Evolutionary conservation across 176 grass and related monocot species (phyloP), one percentile per base, ranked within the genome.

Genomic region (Elaeis guineensis): DNA sequence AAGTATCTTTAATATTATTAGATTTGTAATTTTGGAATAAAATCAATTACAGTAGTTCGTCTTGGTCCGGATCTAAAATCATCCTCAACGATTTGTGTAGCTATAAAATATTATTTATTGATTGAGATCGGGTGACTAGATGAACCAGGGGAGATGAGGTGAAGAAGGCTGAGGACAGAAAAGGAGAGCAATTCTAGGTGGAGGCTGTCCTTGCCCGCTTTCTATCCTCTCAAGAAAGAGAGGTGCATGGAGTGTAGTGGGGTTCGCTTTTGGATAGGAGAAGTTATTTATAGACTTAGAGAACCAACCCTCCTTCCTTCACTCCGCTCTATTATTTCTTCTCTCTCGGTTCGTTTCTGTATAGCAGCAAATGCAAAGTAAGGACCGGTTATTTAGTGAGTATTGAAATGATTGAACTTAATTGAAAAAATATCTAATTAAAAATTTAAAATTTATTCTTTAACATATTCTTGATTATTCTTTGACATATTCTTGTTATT

Each of bases 341-440:
- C 20, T 6, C 25, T 62, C n/a, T 62, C 17, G 6, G 29, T 62
- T 35, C 30, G 17, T 21, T 17, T 62, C 9, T 29, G 19, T 19
- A 19, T 16, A 49, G 60, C 30, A 62, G 60, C 60, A 62, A 48
- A 62, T 49, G 60, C 30, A 21, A 62, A 35, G 19, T 18, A n/a
- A 49, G 60, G 16, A 62, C 30, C 20, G 14, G 60, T 62, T 49
- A 62, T 62, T 62, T 44, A 49, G n/a, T n/a, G n/a, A n/a, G n/a
- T n/a, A n/a, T n/a, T n/a, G n/a, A n/a, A n/a, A n/a, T n/a, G n/a
- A n/a, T n/a, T n/a, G n/a, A n/a, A n/a, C n/a, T n/a, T n/a, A n/a
- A n/a, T n/a, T n/a, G n/a, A n/a, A n/a, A n/a, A n/a, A n/a, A n/a
- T n/a, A n/a, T n/a, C n/a, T n/a, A n/a, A n/a, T n/a, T n/a, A n/a